Base-by-base conservation (phyloP, 495 filamentous ascomycete genomes). In the Talaromyces adpressus region DNA sequence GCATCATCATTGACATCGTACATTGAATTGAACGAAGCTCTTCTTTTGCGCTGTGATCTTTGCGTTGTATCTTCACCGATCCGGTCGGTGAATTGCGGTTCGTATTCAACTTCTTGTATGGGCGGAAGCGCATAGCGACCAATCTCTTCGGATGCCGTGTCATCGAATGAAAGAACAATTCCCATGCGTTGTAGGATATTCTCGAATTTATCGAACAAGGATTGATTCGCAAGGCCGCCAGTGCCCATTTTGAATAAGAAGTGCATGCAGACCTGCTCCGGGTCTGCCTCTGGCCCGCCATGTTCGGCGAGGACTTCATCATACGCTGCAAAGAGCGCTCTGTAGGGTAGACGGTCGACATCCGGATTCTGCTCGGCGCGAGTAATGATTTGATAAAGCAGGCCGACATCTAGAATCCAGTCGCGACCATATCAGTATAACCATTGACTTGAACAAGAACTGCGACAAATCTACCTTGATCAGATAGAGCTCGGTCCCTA, bases 161-260 rank as follows among this genome's bases (percentile, higher is more conserved):
- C 66, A 22, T 84, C 84, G 57, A 87, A 74, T 59, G 88, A 83
- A 64, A 92, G 78, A 36, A 85, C 80, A 65, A 93, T 91, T 39
- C 85, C 87, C 78, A 89, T 79, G 60, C 81, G 77, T 39, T 79
- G 79, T 66, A 94, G 79, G 54, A 87, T 66, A 45, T 76, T 79
- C 73, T 88, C 83, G 69, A 93, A 90, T 62, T 83, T 87, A 59
- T 88, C 84, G 61, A 85, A 84, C 18, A 92, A 73, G 2, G 79
- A 79, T 49, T 77, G 65, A 52, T 77, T 80, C 63, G 67, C 53
- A 57, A 75, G 68, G 22, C 71, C 72, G 68, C 82, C 75, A 66
- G 84, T 86, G 45, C 91, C 90, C 76, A 96, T 87, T 73, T 88
- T 89, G 71, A 95, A 88, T 64, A 96, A 73, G 71, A 92, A 86